These are phyloP conservation scores for Hamigera avellanea DNA, from an alignment of 495 filamentous ascomycete genomes.

Conservation along the genomic window DNA sequence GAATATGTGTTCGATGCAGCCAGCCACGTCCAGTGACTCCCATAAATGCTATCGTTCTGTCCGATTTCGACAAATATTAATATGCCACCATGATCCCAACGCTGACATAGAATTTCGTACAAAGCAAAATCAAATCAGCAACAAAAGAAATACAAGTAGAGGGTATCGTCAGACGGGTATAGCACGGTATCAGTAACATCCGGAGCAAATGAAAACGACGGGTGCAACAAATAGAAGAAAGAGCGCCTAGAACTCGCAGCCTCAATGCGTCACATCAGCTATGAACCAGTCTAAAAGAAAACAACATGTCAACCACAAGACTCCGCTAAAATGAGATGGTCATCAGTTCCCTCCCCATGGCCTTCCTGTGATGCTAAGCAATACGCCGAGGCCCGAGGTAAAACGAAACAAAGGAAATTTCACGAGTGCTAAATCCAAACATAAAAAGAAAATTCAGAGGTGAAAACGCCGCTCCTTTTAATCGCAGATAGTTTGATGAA, in stretches of 20 bases:
- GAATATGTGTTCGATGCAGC: no score
- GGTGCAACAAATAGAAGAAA: conserved; percentile 6
- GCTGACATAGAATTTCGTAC: conserved; percentile 1
- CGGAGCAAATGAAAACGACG: conserved; percentile 2
- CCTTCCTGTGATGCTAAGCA: neutral
- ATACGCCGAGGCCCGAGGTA: neutral
- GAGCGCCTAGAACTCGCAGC: conserved; percentile 7
- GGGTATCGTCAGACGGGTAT: conserved; percentile 18
- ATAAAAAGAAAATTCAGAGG: no score
- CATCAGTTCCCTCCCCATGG: neutral
- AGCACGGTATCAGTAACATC: conserved; percentile 4
- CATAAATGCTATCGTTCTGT: conserved; percentile 12
- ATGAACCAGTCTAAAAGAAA: conserved; percentile 5
- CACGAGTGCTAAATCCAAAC: no score
- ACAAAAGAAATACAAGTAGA: conserved; percentile 8
- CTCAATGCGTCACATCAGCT: conserved; percentile 2
- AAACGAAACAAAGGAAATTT: no score
- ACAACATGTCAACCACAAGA: neutral
- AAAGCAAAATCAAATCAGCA: conserved; percentile 6
- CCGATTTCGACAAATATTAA: conserved; percentile 2
- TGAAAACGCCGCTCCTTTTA: no score
- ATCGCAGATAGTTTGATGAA: no score
- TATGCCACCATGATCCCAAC: conserved; percentile 2
- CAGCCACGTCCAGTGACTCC: conserved; percentile 12
- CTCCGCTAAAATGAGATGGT: neutral